These are phyloP conservation scores for Fusarium fracticaudum DNA, from an alignment of 2,329 filamentous ascomycete species.

Conservation along the genomic window DNA sequence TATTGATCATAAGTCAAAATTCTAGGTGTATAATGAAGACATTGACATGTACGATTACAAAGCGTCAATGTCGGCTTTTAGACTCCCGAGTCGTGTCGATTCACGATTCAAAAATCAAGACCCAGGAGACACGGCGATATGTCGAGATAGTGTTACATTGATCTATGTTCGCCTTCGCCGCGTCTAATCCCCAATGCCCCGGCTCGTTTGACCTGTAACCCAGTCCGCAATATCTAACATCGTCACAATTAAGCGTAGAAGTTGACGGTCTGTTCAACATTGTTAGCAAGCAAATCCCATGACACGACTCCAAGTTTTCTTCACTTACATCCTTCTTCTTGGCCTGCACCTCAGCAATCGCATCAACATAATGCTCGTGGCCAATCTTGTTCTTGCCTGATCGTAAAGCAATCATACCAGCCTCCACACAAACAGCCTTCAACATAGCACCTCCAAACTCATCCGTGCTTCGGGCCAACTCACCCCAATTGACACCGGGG, in stretches of 20 bases:
- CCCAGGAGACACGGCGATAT: slow-evolving; percentile 1
- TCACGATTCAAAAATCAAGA: not conserved
- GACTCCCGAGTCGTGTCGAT: not conserved
- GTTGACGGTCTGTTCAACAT: slow-evolving; percentile 61
- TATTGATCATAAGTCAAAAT: not conserved
- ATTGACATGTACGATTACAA: not conserved
- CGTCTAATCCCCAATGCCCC: slow-evolving; percentile 33
- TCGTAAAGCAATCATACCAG: slow-evolving; percentile 97
- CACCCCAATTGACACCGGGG: slow-evolving; percentile 92
- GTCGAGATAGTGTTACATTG: slow-evolving; percentile 42
- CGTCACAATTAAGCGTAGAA: slow-evolving; percentile 58
- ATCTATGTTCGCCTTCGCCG: slow-evolving; percentile 37
- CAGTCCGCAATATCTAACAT: slow-evolving; percentile 16
- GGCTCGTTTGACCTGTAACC: slow-evolving; percentile 17
- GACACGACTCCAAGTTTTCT: not conserved
- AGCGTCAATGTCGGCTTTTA: not conserved
- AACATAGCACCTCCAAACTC: slow-evolving; percentile 98
- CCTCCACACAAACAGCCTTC: slow-evolving; percentile 98
- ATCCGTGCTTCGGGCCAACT: slow-evolving; percentile 94
- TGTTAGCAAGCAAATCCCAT: slow-evolving; percentile 19
- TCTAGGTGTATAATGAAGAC: not conserved
- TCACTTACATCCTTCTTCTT: slow-evolving; percentile 88
- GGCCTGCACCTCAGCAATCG: slow-evolving; percentile 93
- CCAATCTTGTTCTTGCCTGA: slow-evolving; percentile 96
- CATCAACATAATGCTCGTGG: slow-evolving; percentile 98